Base-by-base conservation (phyloP, 768 basidiomycete species). In the Podaxis sp. region DNA sequence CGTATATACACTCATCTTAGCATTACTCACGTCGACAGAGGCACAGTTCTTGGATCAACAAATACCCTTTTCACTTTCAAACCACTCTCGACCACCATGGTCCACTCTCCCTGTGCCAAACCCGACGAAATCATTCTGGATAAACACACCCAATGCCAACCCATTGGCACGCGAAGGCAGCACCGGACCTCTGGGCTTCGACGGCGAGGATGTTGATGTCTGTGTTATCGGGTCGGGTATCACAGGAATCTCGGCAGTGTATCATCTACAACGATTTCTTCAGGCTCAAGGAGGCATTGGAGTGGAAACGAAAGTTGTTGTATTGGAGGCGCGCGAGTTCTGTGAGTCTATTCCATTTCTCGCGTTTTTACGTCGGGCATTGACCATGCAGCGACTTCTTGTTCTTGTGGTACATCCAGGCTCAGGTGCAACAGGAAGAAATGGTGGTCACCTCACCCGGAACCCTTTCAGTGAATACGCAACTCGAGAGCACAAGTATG, bases 321-420 rank as follows among this genome's bases (percentile, higher is more conserved):
- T 95, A 11, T 71, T 97, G 7, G 94, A 96, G 68, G 95, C 93
- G 3, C 77, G 95, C 65, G 88, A 92, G 67, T 89, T 95, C 71
- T 90, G 93, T 93, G 23, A 74, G 90, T 77, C 14, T 46, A 47
- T 60, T 5, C 61, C 60, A 23, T 51, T 51, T 47, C 53, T 18
- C 9, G 50, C 28, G 18, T 28, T 48, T 42, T 38, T 36, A 23
- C 35, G 50, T 21, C 23, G 7, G 36, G 11, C 16, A 32, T 28
- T 25, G 40, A 59, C 42, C 18, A 21, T 2, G 32, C 47, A 16
- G 23, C 14, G 18, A 36, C 47, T 11, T 53, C 35, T 36, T 6
- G 6, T 28, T 16, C 40, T 53, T 23, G 35, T 18, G n/a, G 18
- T 18, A 18, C 21, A 13, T 59, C 14, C 69, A 87, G 88, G 88